phyloP scores from a whole-genome alignment of 345 rosid genomes.

The Passiflora organensis region DNA sequence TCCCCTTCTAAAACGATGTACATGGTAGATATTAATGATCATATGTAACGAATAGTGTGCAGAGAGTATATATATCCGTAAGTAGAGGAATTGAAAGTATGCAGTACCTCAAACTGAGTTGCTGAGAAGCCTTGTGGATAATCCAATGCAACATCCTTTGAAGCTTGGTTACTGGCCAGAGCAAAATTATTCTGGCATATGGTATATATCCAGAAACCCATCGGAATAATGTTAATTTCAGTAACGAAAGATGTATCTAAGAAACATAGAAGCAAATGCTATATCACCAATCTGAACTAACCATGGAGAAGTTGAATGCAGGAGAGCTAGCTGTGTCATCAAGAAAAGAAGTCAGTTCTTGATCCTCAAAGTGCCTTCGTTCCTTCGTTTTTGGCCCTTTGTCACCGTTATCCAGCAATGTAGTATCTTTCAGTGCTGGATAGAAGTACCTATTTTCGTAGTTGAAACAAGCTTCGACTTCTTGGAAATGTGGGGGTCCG shows the following conservation, averaged over 20 bases:
- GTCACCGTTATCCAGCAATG: constrained; percentile 15
- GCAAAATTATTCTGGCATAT: constrained; percentile 36
- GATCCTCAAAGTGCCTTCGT: constrained; percentile 22
- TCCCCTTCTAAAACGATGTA: constrained; percentile 33
- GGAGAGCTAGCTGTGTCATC: constrained; percentile 96
- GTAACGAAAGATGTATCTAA: background rate
- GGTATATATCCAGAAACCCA: too few relatives aligned
- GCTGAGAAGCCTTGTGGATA: constrained; percentile 66
- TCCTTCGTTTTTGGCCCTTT: constrained; percentile 39
- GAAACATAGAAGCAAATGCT: background rate
- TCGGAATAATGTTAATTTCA: background rate
- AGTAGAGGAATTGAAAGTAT: too few relatives aligned
- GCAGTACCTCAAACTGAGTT: constrained; percentile 55
- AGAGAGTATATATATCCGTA: background rate
- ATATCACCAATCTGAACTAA: constrained; percentile 13
- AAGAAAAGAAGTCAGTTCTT: constrained; percentile 49
- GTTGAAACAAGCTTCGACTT: constrained; percentile 33
- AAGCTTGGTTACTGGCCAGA: constrained; percentile 28
- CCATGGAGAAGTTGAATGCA: constrained; percentile 48
- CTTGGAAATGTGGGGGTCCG: constrained; percentile 74
- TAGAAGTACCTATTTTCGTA: constrained; percentile 14
- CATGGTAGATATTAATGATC: background rate
- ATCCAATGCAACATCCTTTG: constrained; percentile 48
- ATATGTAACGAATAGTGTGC: too few relatives aligned
- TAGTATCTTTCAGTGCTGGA: constrained; percentile 13